Conservation (phyloP, 2,329 filamentous ascomycete species). For the Diatrype stigma region DNA sequence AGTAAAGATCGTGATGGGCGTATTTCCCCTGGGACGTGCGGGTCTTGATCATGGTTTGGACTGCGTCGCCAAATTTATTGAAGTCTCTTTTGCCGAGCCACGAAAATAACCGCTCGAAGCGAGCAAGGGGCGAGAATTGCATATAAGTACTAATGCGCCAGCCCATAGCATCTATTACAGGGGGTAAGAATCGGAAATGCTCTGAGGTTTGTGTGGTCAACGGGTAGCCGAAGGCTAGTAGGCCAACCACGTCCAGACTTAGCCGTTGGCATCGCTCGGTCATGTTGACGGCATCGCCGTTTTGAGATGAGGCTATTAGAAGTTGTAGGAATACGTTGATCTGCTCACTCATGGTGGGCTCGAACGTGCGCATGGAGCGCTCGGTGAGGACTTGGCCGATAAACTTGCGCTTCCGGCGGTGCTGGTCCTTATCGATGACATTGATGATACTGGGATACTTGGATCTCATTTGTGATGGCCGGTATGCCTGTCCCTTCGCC, state of each 20-base stretch:
- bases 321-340: conserved; percentile 11
- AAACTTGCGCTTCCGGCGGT: conserved; percentile 10
- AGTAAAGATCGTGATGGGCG: conserved; percentile 1
- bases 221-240: conserved; percentile 7
- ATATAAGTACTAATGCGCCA: background rate
- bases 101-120: background rate
- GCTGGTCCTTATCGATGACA: conserved; percentile 4
- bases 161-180: background rate
- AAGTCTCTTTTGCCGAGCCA: background rate
- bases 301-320: conserved; percentile 1
- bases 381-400: conserved; percentile 8
- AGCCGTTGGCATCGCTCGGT: conserved; percentile 6
- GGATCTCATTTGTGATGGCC: background rate
- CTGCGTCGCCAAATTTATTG: background rate
- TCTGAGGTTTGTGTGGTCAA: conserved; percentile 8
- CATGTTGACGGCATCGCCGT: conserved; percentile 8
- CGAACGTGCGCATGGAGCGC: conserved; percentile 9
- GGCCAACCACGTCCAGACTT: conserved; percentile 11
- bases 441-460: conserved; percentile 6
- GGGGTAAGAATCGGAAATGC: background rate
- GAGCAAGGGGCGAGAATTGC: background rate
- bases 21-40: background rate
- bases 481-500: conserved; percentile 2
- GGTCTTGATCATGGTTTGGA: background rate
- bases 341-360: conserved; percentile 8